Evolutionary conservation across 129 eudicot species (phyloP).

Genomic region (Lactuca sativa): DNA sequence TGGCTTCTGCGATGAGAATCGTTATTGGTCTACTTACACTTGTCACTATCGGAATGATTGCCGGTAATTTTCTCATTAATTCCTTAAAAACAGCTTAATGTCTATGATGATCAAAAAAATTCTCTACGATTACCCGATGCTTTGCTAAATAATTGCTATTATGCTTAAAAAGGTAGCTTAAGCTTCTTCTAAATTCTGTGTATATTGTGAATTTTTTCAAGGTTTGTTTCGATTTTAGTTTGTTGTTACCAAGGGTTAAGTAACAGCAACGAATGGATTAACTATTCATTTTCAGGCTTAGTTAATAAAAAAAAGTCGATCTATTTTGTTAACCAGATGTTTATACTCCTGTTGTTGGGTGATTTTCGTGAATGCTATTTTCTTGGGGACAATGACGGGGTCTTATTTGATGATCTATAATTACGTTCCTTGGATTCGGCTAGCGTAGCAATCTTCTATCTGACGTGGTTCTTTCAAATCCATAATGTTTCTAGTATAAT

Average conservation of each 20-base stretch:
- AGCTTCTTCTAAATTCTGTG: conserved; percentile 1
- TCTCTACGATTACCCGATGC: background rate
- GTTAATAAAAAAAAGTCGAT: background rate
- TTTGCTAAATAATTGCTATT: background rate
- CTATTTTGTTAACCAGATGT: background rate
- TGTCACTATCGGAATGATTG: conserved; percentile 73
- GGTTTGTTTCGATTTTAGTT: conserved; percentile 10
- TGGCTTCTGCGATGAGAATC: conserved; percentile 54
- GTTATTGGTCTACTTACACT: conserved; percentile 67
- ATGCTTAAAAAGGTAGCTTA: conserved; percentile 17
- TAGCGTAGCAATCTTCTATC: background rate
- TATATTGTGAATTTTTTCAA: background rate
- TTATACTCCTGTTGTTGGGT: background rate
- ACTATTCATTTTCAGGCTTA: background rate
- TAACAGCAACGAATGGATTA: background rate
- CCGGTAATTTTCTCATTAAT: conserved; percentile 43
- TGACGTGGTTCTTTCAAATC: background rate
- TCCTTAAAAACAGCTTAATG: background rate
- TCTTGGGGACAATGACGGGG: conserved; percentile 3
- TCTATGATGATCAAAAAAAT: background rate
- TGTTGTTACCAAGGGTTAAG: conserved; percentile 17
- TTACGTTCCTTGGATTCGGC: background rate
- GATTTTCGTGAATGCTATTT: background rate
- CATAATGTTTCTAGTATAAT: background rate
- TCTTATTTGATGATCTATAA: background rate